A percentile compares a stretch with the other conserved stretches of the same genome.
Conservation (phyloP, 2,329 filamentous ascomycete genomes). For the Fusarium falciforme region DNA sequence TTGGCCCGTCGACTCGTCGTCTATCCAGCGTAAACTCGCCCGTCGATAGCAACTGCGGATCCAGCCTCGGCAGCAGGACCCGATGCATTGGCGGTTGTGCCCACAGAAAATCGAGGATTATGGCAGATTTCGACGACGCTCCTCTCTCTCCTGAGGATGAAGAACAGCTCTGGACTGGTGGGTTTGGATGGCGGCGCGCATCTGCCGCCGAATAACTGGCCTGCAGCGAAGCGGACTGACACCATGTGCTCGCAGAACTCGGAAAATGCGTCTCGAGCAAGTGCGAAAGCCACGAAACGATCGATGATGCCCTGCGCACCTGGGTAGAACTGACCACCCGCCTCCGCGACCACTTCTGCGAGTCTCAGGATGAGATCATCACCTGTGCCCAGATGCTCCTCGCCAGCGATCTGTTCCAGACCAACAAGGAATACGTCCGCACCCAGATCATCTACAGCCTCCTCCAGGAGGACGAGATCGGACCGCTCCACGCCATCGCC, state of each 20-base stretch:
- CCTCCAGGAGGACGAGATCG: slow-evolving; percentile 86
- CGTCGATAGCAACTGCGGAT: slow-evolving; percentile 5
- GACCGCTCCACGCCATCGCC: slow-evolving; percentile 83
- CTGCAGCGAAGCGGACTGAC: slow-evolving; percentile 22
- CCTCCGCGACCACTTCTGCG: slow-evolving; percentile 80
- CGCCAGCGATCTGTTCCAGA: slow-evolving; percentile 77
- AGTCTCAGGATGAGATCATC: slow-evolving; percentile 82
- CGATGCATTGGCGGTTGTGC: slow-evolving; percentile 50
- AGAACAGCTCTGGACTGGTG: slow-evolving; percentile 91
- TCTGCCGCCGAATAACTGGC: slow-evolving; percentile 2
- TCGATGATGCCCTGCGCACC: slow-evolving; percentile 87
- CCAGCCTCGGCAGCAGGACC: slow-evolving; percentile 38
- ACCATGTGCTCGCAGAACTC: slow-evolving; percentile 55
- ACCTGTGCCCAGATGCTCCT: slow-evolving; percentile 84
- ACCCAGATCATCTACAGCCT: slow-evolving; percentile 93
- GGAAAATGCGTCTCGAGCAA: slow-evolving; percentile 57
- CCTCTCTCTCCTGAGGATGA: slow-evolving; percentile 79
- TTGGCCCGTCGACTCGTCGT: slow-evolving; percentile 28
- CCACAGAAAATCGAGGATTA: slow-evolving; percentile 51
- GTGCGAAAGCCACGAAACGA: slow-evolving; percentile 65
- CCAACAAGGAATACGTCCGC: slow-evolving; percentile 87
- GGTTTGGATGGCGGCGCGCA: slow-evolving; percentile 28
- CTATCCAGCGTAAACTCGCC: slow-evolving; percentile 17
- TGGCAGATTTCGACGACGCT: slow-evolving; percentile 71
- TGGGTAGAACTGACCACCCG: slow-evolving; percentile 84